Evolutionary conservation across 441 rosid species (phyloP).

Genomic region (Gossypium laxum): DNA sequence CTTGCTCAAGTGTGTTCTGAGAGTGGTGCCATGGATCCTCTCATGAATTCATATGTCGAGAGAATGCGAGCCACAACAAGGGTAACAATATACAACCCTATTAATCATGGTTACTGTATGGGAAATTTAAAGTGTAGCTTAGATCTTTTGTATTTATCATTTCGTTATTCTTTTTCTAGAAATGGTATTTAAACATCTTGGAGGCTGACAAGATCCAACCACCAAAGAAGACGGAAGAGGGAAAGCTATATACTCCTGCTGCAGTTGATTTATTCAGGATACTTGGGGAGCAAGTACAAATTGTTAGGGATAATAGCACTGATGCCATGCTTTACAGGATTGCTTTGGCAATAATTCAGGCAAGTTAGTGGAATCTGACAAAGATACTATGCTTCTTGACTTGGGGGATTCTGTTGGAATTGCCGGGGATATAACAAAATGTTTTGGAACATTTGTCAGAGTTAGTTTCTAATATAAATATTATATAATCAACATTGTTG

Average conservation of each 20-base stretch:
- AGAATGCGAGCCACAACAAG: conserved; percentile 97
- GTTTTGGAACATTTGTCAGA: background rate
- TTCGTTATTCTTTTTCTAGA: conserved; percentile 34
- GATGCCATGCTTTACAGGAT: conserved; percentile 93
- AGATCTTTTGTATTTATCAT: conserved; percentile 14
- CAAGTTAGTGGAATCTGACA: conserved; percentile 23
- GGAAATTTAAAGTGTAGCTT: background rate
- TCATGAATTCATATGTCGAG: conserved; percentile 94
- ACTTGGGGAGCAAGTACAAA: conserved; percentile 97
- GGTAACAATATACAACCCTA: conserved; percentile 35
- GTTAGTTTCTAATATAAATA: background rate
- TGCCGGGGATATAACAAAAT: background rate
- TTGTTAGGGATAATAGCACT: conserved; percentile 94
- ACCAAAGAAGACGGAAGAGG: conserved; percentile 96
- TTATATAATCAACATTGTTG: background rate
- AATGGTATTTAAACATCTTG: conserved; percentile 93
- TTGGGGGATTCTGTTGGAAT: background rate
- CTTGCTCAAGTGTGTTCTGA: conserved; percentile 99
- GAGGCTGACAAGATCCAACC: conserved; percentile 94
- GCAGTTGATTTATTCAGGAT: conserved; percentile 98
- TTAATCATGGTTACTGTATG: background rate
- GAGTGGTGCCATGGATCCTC: conserved; percentile 99
- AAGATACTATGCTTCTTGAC: background rate
- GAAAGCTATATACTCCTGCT: conserved; percentile 96
- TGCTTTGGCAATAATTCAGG: conserved; percentile 93